phyloP scores from a whole-genome alignment of 768 basidiomycete genomes.

The Suillus cothurnatus region DNA sequence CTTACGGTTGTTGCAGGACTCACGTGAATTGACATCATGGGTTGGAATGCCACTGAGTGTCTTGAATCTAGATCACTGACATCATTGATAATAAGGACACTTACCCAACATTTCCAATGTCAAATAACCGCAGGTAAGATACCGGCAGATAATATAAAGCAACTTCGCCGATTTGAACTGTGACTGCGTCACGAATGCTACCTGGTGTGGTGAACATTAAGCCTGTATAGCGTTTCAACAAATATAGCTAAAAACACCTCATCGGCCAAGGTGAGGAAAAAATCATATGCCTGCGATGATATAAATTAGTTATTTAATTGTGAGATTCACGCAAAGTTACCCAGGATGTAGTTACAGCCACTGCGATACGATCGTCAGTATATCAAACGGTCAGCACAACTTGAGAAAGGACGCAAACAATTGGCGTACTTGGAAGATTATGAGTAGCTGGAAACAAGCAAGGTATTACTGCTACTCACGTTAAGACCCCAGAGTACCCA shows the following conservation, averaged over 20 bases:
- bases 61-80: background rate
- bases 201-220: background rate
- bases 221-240: background rate
- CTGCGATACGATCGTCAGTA: background rate
- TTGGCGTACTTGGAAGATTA: background rate
- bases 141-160: conserved; percentile 14
- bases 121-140: conserved; percentile 5
- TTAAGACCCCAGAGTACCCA: background rate
- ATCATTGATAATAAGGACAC: no score
- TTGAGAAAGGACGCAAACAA: background rate
- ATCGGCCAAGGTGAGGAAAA: conserved; percentile 1
- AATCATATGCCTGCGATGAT: conserved; percentile 6
- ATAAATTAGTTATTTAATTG: background rate
- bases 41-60: background rate
- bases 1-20: background rate
- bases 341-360: conserved; percentile 2
- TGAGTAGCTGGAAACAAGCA: background rate
- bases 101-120: background rate
- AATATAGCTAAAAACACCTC: background rate
- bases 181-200: conserved; percentile 1
- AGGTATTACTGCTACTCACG: background rate
- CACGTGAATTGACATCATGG: conserved; percentile 5
- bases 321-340: background rate
- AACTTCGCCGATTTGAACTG: conserved; percentile 2
- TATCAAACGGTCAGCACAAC: background rate